Evolutionary conservation across 148 eudicot species (phyloP), one percentile per base, ranked within the genome.

Genomic region (Diospyros lotus): DNA sequence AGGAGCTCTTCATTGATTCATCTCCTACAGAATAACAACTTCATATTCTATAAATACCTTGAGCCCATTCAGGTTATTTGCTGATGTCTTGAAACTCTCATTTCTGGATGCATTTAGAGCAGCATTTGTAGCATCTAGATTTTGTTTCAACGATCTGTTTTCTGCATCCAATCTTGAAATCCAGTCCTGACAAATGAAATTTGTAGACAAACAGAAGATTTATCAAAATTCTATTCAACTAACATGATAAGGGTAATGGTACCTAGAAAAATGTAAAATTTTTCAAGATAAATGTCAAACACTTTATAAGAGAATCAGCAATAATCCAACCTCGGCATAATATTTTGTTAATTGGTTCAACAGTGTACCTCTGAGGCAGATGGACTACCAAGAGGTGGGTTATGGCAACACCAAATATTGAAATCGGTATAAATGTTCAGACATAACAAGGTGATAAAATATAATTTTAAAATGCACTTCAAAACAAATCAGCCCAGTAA

Each of bases 101-200:
- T 65, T 86, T 82, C 83, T 86, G 17, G 93, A 74, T 74, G 89
- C 78, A 79, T 75, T 85, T 68, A 82, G 75, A 60, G 89, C 78
- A 62, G 88, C 82, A 83, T 72, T 89, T 72, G 87, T 80, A 7
- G 79, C 79, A 65, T 80, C 86, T 67, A 87, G 79, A 73, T 81
- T 95, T 82, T 88, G 84, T 78, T 87, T 92, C 82, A 95, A 78
- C 40, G 85, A 83, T 46, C 85, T 88, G 84, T 86, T 89, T 89
- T 95, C 98, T 79, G 90, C 88, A 69, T 84, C 75, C 77, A 95
- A 72, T 64, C 80, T 86, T 64, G 72, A 79, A 75, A 95, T 87
- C 54, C 82, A 80, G 77, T 92, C 93, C 99, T 95, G 90, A 58
- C 58, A 77, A 78, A 66, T 63, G 69, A 41, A 77, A 40, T 11